These are phyloP conservation scores for Picochlorum sp. DNA, from an alignment of 139 green algal genomes.

Conservation along the genomic window DNA sequence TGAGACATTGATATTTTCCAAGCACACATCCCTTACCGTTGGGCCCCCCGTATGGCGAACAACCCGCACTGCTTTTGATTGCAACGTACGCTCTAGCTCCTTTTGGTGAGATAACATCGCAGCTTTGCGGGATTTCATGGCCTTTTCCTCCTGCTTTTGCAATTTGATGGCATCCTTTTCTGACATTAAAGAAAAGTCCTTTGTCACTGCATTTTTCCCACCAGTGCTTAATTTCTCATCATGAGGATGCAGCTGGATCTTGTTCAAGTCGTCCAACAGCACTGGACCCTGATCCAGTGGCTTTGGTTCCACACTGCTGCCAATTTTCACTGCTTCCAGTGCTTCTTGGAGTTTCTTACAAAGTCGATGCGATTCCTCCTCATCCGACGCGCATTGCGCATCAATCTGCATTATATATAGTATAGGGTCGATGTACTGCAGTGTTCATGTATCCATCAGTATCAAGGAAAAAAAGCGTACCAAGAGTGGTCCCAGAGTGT, in stretches of 20 bases:
- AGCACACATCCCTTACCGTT: constrained; percentile 55
- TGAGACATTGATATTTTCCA: constrained; percentile 69
- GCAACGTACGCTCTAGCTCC: constrained; percentile 1
- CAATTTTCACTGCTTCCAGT: constrained; percentile 5
- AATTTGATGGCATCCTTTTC: constrained; percentile 62
- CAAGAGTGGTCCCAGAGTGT: constrained; percentile 21
- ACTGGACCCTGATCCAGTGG: constrained; percentile 31
- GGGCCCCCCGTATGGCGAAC: constrained; percentile 41
- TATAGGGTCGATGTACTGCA: too few relatives aligned
- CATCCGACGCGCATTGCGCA: constrained; percentile 21
- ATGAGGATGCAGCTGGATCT: constrained; percentile 19
- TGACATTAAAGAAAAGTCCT: constrained; percentile 29
- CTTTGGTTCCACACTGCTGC: constrained; percentile 2
- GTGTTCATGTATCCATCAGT: too few relatives aligned
- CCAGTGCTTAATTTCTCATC: constrained; percentile 28
- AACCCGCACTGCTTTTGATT: constrained; percentile 31
- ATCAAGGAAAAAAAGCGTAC: constrained; percentile 3
- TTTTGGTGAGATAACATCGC: constrained; percentile 36
- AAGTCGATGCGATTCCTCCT: constrained; percentile 11
- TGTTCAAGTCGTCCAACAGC: constrained; percentile 27
- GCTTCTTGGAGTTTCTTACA: constrained; percentile 20
- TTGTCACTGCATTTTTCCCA: constrained; percentile 7
- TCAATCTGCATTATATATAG: constrained; percentile 6
- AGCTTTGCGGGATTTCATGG: constrained; percentile 38
- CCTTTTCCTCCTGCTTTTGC: constrained; percentile 42